These are phyloP conservation scores for Suhomyces coccinellae DNA, from an alignment of 1,139 yeast genomes.

Conservation along the genomic window DNA sequence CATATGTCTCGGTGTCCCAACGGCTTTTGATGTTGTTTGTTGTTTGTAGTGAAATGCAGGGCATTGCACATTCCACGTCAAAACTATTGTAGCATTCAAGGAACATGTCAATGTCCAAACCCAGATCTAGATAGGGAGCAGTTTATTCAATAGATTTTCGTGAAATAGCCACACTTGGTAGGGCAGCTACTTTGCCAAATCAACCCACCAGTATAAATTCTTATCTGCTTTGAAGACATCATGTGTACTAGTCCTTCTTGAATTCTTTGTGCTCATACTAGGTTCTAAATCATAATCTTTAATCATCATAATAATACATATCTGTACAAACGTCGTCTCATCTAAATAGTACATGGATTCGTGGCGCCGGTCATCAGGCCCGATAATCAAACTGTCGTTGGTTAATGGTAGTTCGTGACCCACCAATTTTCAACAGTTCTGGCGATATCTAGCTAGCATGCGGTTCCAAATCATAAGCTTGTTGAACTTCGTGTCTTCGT, in stretches of 20 bases:
- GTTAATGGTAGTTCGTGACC: slow-evolving; percentile 1
- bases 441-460: slow-evolving; percentile 2
- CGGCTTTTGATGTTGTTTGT: no score
- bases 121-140: no score
- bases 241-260: background rate
- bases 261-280: background rate
- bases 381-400: slow-evolving; percentile 2
- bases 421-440: slow-evolving; percentile 1
- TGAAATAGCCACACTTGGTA: no score
- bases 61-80: no score
- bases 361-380: background rate
- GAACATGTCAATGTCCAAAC: no score
- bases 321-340: background rate
- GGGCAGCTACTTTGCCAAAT: no score
- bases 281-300: background rate
- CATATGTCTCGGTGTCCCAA: no score
- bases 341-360: slow-evolving; percentile 1
- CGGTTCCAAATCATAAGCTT: background rate
- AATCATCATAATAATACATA: background rate
- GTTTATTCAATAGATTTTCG: no score
- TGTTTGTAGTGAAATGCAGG: no score
- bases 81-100: no score
- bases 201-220: no score
- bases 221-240: no score
- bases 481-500: slow-evolving; percentile 5